phyloP scores from a whole-genome alignment of 2,329 filamentous ascomycete species.

The Spiromastix sp. region DNA sequence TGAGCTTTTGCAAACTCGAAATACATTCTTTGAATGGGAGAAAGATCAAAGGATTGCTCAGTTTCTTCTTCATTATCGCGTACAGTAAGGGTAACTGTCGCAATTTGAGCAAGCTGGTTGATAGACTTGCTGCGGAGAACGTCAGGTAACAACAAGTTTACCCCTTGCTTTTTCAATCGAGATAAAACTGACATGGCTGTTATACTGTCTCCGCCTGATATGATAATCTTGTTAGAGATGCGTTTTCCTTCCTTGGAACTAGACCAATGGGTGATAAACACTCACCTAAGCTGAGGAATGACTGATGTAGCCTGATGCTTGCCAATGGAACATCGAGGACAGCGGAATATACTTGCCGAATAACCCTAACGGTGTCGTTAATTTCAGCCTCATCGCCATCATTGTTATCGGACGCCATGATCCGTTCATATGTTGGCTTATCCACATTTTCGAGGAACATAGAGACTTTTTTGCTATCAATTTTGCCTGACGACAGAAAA shows the following conservation, averaged over 20 bases:
- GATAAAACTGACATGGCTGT: slow-evolving; percentile 41
- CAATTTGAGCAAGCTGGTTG: slow-evolving; percentile 22
- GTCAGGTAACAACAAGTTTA: slow-evolving; percentile 38
- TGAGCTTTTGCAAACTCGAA: too few relatives aligned
- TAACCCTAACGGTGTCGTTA: too few relatives aligned
- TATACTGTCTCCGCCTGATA: slow-evolving; percentile 42
- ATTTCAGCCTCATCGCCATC: too few relatives aligned
- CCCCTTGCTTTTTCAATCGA: slow-evolving; percentile 35
- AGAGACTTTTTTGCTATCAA: too few relatives aligned
- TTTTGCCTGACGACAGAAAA: slow-evolving; percentile 35
- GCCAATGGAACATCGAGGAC: slow-evolving; percentile 27
- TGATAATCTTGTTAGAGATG: too few relatives aligned
- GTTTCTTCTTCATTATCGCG: slow-evolving; percentile 18
- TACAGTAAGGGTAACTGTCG: slow-evolving; percentile 20
- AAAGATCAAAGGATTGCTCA: slow-evolving; percentile 13
- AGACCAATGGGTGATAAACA: too few relatives aligned
- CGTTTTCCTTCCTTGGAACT: too few relatives aligned
- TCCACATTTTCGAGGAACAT: too few relatives aligned
- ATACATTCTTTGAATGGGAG: slow-evolving; percentile 17
- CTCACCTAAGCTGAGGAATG: slow-evolving; percentile 36
- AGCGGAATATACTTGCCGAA: too few relatives aligned
- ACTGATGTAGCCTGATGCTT: slow-evolving; percentile 24
- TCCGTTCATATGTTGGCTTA: too few relatives aligned
- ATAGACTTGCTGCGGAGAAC: slow-evolving; percentile 40
- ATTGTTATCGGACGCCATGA: too few relatives aligned